Evolutionary conservation across 176 grass and related monocot species (phyloP), one percentile per base, ranked within the genome.

Genomic region (Elaeis guineensis): DNA sequence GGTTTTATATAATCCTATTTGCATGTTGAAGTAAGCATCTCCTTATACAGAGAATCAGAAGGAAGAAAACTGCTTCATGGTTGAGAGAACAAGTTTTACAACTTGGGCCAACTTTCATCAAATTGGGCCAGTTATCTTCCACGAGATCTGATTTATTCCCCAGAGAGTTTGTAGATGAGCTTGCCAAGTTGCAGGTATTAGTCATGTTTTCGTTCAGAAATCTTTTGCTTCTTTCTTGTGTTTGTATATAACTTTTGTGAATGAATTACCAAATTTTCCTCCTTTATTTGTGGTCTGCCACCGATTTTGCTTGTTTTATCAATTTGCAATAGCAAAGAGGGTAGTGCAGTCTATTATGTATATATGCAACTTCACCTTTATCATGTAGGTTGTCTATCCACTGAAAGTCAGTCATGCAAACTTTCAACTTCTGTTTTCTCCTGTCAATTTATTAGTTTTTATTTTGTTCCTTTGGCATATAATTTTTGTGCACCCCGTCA

Each of bases 111-210:
- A 90, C 86, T 26, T 96, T 96, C 70, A 96, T 96, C 62, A 96
- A 96, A 72, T 78, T 96, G 52, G 92, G 92, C 62, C 92, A 96
- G 77, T 67, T 90, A 66, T 96, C 87, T 19, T 96, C 92, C 19
- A 96, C 92, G 60, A 84, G 92, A 74, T 90, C 92, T 82, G 92
- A 96, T 85, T 82, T 96, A 48, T 84, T 96, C 49, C 86, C 92
- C 57, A 58, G 51, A 49, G 92, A 96, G 75, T 96, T 90, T 25
- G 80, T 96, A 25, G 92, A 96, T 20, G 92, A 96, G 52, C 86
- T 96, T 68, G 92, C 92, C 25, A 96, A 96, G 77, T 61, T 96
- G 44, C 92, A 96, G 86, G 92, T 96, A 87, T 57, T 75, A 72
- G 17, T 5, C 5, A 3, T 21, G 18, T 53, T 3, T 17, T 25